These are phyloP conservation scores for Wickerhamiella sorbophila DNA, from an alignment of 805 yeast species.

Conservation along the genomic window DNA sequence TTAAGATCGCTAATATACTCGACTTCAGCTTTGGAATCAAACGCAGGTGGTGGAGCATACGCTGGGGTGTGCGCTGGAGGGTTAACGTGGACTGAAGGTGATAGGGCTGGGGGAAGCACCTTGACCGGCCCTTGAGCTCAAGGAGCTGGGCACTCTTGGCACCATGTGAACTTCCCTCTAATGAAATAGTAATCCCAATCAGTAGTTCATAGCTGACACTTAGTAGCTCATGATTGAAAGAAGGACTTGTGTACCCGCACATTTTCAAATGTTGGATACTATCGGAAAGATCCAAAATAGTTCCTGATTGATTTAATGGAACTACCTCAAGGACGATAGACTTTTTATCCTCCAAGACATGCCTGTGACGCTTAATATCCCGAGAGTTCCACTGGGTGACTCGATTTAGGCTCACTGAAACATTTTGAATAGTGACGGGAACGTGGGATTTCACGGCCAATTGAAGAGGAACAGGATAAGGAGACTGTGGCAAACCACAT, in stretches of 20 bases:
- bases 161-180: background rate
- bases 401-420: background rate
- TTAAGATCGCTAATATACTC: background rate
- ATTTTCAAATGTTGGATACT: background rate
- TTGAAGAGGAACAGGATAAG: background rate
- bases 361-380: background rate
- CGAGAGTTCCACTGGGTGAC: background rate
- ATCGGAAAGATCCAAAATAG: background rate
- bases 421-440: background rate
- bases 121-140: background rate
- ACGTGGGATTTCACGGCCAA: background rate
- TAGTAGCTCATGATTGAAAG: background rate
- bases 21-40: background rate
- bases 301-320: background rate
- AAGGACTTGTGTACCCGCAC: background rate
- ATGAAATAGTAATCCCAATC: background rate
- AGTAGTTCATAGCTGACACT: background rate
- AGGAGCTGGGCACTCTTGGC: background rate
- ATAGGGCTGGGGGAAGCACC: background rate
- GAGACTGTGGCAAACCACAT: background rate
- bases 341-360: background rate
- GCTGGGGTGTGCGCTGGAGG: no score
- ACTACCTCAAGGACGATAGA: background rate
- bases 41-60: background rate
- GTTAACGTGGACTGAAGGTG: no score